Evolutionary conservation across 2,329 filamentous ascomycete species (phyloP).

Genomic region (Penicillium sp.): DNA sequence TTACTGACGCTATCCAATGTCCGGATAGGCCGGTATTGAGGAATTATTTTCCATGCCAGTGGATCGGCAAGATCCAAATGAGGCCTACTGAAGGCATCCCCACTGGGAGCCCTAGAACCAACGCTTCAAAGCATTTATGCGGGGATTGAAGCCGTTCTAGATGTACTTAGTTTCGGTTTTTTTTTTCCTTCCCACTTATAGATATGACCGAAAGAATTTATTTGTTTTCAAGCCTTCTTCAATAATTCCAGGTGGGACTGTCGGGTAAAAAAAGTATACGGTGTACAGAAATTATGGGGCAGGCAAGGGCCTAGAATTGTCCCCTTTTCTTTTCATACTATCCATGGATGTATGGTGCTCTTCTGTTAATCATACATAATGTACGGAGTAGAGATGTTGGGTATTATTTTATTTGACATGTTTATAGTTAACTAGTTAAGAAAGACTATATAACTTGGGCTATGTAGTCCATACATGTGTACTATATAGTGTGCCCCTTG

Average conservation of each 20-base stretch:
- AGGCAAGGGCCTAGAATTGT: constrained; percentile 16
- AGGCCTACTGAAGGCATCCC: background rate
- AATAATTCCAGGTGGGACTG: constrained; percentile 1
- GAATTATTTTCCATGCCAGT: background rate
- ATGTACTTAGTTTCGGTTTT: constrained; percentile 5
- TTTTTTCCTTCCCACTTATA: background rate
- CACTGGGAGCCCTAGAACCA: constrained; percentile 1
- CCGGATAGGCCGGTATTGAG: background rate
- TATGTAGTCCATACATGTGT: background rate
- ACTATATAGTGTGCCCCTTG: background rate
- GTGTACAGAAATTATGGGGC: constrained; percentile 5
- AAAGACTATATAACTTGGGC: background rate
- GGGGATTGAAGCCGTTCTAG: constrained; percentile 22
- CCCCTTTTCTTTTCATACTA: background rate
- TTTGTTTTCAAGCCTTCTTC: background rate
- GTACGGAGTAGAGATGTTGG: background rate
- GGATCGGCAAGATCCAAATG: background rate
- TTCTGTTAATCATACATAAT: background rate
- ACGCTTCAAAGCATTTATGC: constrained; percentile 6
- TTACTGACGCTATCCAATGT: background rate
- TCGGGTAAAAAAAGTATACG: background rate
- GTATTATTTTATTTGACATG: background rate
- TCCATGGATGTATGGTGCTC: background rate
- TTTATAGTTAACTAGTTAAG: background rate
- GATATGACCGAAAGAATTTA: constrained; percentile 10